Evolutionary conservation across 1,284 basidiomycete species (phyloP).

Genomic region (Xerocomus nothofagi): DNA sequence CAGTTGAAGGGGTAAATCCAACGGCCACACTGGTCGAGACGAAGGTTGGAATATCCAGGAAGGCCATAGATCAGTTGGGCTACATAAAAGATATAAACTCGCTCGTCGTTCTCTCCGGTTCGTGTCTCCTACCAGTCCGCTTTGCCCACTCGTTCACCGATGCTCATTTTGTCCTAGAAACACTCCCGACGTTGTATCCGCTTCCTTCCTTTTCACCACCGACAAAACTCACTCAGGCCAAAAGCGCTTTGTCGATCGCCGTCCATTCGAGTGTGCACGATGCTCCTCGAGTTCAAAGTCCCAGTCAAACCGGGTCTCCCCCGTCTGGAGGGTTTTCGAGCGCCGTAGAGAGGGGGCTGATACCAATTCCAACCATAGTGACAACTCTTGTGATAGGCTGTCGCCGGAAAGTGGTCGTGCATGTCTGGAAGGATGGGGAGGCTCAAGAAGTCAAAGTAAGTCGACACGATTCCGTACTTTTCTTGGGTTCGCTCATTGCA

Average conservation of each 20-base stretch:
- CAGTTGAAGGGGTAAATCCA: conserved; percentile 36
- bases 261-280: conserved; percentile 61
- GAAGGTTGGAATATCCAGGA: conserved; percentile 63
- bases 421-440: conserved; percentile 85
- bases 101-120: conserved; percentile 81
- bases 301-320: conserved; percentile 1
- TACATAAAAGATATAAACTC: conserved; percentile 83
- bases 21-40: conserved; percentile 57
- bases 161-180: conserved; percentile 44
- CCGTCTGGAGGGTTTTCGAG: conserved; percentile 19
- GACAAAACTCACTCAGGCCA: conserved; percentile 70
- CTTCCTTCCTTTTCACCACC: conserved; percentile 67
- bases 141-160: not conserved
- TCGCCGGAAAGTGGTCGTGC: conserved; percentile 80
- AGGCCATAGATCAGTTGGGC: conserved; percentile 83
- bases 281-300: conserved; percentile 10
- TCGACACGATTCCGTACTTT: not conserved
- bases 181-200: conserved; percentile 61
- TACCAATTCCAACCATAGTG: conserved; percentile 55
- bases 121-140: conserved; percentile 21
- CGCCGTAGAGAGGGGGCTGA: conserved; percentile 36
- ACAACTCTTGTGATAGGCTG: conserved; percentile 86
- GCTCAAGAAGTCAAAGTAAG: conserved; percentile 72
- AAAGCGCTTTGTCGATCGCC: conserved; percentile 80
- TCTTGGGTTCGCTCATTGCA: not conserved